Evolutionary conservation across 2,329 filamentous ascomycete species (phyloP), one percentile per base, ranked within the genome.

Genomic region (Thermoascus crustaceus): DNA sequence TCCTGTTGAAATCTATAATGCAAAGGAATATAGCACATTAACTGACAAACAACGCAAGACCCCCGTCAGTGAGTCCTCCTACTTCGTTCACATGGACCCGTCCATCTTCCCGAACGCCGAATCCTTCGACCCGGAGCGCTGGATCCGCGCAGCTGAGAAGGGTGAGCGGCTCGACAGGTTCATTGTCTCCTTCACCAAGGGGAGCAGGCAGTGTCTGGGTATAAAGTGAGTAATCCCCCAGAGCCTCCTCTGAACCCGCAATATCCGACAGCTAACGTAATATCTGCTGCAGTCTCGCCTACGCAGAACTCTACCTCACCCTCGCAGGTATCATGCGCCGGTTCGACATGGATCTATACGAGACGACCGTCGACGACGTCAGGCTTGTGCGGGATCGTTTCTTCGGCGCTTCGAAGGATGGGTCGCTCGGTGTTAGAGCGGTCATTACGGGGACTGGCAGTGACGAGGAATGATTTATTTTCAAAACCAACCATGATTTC

Each of bases 191-290:
- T 68, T 68, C 35, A 53, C 52, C 21, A 57, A 53, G 23, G 68
- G 68, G 0, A 61, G 55, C 3, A 50, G 68, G 14, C 61, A 62
- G 47, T 73, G 69, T 40, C 52, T 67, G 8, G 69, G 69, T 10
- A 64, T 66, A 29, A 65, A 70, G 53, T 56, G 45, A 8, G 41
- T 35, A n/a, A n/a, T 16, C 13, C 7, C 7, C 7, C 14, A 4
- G 11, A 4, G 22, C 24, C 10, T 3, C 18, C 22, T 18, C 4
- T 14, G n/a, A n/a, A n/a, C 3, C 14, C 5, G 31, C 26, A 17
- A 23, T 14, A 20, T 19, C 26, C n/a, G 21, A 8, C 8, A 14
- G 13, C 33, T 27, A 5, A 31, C 25, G 10, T 11, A 18, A 1
- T 13, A 27, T 18, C 27, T 11, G 10, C 2, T 21, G 10, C 5